Evolutionary conservation across 805 yeast species (phyloP), one percentile per base, ranked within the genome.

Genomic region (Scheffersomyces ergatensis): DNA sequence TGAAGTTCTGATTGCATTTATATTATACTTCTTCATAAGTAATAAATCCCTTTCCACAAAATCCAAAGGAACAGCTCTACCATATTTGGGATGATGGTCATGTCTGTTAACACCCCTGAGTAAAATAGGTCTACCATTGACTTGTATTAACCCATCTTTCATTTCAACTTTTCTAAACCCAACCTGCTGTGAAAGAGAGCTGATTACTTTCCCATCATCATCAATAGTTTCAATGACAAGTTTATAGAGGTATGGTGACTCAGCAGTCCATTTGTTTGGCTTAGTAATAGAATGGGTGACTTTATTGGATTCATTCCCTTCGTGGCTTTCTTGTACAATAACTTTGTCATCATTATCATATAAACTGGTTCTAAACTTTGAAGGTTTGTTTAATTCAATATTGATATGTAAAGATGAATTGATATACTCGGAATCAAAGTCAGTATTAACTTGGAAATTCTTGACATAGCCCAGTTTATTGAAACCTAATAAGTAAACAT

Each of bases 61-160:
- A n/a, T 62, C 64, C 12, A 51, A 47, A 8, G 66, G 60, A 13
- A 65, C 61, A 0, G 71, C 67, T 15, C 70, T 51, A 13, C 71
- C 71, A 33, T 41, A 45, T 15, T 36, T 38, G 2, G 65, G 54
- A 43, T 65, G 63, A 41, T 64, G 61, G 26, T 65, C 71, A 42
- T 65, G 71, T 9, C 69, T 52, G 46, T 65, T 65, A 13, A 59
- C 61, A 12, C 71, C 71, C 19, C 57, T 50, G 17, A 65, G 36
- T 30, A 57, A 48, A 25, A 65, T 46, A 1, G 58, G 53, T 35
- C 32, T 42, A 12, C 64, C 64, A 42, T 65, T 65, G 37, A 63
- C 60, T 19, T 40, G 38, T 20, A 65, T 49, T 6, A 47, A 39
- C 1, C 67, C 64, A 23, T 48, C 49, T 17, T 35, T 39, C 34